phyloP scores from a whole-genome alignment of 495 filamentous ascomycete genomes.

The Penicillium robsamsonii region DNA sequence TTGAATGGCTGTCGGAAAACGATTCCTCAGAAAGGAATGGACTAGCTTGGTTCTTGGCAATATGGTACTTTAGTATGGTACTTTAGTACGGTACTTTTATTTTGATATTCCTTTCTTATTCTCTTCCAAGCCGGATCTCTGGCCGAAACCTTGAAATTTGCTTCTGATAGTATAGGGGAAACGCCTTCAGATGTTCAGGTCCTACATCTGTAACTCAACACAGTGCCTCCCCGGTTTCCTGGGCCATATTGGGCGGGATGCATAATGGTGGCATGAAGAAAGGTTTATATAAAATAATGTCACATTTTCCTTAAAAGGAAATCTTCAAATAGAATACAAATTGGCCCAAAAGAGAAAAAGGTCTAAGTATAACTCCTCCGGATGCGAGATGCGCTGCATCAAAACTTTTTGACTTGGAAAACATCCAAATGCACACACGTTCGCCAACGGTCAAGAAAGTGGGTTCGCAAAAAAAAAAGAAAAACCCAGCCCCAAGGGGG shows the following conservation, averaged over 20 bases:
- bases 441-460: conserved; percentile 1
- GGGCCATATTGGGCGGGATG: too few relatives aligned
- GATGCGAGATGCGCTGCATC: conserved; percentile 20
- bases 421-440: conserved; percentile 17
- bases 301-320: neutral
- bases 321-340: neutral
- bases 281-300: neutral
- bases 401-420: conserved; percentile 21
- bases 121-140: too few relatives aligned
- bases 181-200: neutral
- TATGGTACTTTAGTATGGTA: neutral
- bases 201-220: neutral
- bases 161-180: too few relatives aligned
- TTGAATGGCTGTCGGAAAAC: neutral
- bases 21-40: neutral
- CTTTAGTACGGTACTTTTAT: neutral
- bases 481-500: conserved; percentile 5
- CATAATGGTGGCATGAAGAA: neutral
- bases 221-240: too few relatives aligned
- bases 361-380: conserved; percentile 21
- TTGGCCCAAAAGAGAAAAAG: neutral
- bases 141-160: neutral
- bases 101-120: too few relatives aligned
- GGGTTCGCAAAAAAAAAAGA: neutral
- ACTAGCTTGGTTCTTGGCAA: neutral